phyloP scores from a whole-genome alignment of 192 early-diverging fungal genomes.

The Coemansia sp. region DNA sequence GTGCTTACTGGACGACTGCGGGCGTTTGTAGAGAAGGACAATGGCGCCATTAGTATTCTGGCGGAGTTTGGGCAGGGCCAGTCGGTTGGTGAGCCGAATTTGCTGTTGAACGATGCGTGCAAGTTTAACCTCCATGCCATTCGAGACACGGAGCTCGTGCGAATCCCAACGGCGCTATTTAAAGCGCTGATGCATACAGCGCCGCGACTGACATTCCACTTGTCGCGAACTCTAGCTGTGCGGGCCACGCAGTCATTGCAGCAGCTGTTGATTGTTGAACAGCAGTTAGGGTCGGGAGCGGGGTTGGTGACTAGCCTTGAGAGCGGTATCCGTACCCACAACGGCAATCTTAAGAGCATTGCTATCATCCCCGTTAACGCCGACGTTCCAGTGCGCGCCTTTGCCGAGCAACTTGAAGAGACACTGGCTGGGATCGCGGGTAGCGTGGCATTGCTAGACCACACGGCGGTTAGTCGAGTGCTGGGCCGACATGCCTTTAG shows the following conservation, averaged over 20 bases:
- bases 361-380: constrained; percentile 86
- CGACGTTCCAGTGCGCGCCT: constrained; percentile 81
- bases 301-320: background rate
- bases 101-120: constrained; percentile 71
- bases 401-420: constrained; percentile 78
- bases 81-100: constrained; percentile 92
- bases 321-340: constrained; percentile 70
- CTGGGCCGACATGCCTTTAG: constrained; percentile 92
- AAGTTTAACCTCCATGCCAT: constrained; percentile 94
- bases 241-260: constrained; percentile 59
- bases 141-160: constrained; percentile 92
- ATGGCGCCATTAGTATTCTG: constrained; percentile 75
- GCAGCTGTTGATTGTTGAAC: constrained; percentile 18
- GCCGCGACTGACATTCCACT: constrained; percentile 89
- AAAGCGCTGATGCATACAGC: constrained; percentile 84
- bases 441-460: constrained; percentile 76
- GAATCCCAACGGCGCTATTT: constrained; percentile 95
- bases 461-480: constrained; percentile 71
- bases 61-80: constrained; percentile 95
- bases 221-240: constrained; percentile 86
- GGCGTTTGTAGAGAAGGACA: constrained; percentile 68
- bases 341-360: constrained; percentile 93
- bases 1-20: constrained; percentile 93
- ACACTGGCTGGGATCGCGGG: constrained; percentile 72
- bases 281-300: constrained; percentile 1